Conservation (phyloP, 192 early-diverging fungal species). For the Coemansia pectinata region DNA sequence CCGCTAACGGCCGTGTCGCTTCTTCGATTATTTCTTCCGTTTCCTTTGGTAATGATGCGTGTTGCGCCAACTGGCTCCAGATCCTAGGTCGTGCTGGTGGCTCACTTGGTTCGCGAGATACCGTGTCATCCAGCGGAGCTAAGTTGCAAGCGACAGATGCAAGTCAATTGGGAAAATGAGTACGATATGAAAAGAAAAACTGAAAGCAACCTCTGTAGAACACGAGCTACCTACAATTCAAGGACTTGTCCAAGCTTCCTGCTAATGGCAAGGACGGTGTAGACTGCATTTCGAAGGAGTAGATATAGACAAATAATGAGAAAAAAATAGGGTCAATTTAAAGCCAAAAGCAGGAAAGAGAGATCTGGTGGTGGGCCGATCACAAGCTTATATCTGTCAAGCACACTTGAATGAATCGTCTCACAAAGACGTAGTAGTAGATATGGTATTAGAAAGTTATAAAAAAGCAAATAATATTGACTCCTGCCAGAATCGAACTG, state of each 20-base stretch:
- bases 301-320: not conserved
- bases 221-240: not conserved
- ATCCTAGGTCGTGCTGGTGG: conserved; percentile 11
- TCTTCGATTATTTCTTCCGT: conserved; percentile 47
- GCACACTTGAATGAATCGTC: no score
- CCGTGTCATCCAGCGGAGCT: not conserved
- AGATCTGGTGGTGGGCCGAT: no score
- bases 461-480: conserved; percentile 13
- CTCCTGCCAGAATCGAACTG: conserved; percentile 58
- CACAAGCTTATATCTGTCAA: not conserved
- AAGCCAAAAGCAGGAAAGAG: not conserved
- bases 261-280: not conserved
- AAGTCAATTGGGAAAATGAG: not conserved
- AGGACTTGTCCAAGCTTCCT: not conserved
- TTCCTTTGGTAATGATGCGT: conserved; percentile 40
- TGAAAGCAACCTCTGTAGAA: not conserved
- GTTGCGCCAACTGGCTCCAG: conserved; percentile 17
- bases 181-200: not conserved
- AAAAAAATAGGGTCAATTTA: not conserved
- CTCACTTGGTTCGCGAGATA: not conserved
- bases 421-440: not conserved
- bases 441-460: not conserved
- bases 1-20: conserved; percentile 32
- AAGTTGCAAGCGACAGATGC: not conserved
- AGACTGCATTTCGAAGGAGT: not conserved